These are phyloP conservation scores for Sicyos edulis DNA, from an alignment of 306 rosid species.

Conservation along the genomic window DNA sequence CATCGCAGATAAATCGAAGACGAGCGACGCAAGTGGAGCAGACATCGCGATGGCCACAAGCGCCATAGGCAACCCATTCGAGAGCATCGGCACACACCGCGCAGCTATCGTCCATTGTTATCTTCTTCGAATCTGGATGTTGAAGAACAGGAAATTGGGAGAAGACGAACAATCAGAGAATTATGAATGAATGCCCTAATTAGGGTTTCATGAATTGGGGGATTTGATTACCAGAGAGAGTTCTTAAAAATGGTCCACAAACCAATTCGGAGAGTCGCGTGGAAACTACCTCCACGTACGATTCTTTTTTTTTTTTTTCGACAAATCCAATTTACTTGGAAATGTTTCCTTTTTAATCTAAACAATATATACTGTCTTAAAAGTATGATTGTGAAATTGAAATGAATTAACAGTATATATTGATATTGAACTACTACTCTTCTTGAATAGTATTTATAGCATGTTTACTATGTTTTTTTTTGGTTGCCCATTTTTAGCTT, in stretches of 20 bases:
- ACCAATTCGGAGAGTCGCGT: background rate
- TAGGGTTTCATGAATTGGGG: background rate
- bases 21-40: slow-evolving; percentile 94
- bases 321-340: background rate
- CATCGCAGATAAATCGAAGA: slow-evolving; percentile 90
- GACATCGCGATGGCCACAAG: slow-evolving; percentile 87
- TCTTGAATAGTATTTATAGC: too few species aligned
- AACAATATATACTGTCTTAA: too few species aligned
- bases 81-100: slow-evolving; percentile 92
- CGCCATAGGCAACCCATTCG: slow-evolving; percentile 93
- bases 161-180: background rate
- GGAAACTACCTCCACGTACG: slow-evolving; percentile 9
- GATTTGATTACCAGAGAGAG: background rate
- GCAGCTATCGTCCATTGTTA: slow-evolving; percentile 78
- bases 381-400: too few species aligned
- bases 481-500: too few species aligned
- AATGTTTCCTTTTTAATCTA: background rate
- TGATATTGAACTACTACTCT: too few species aligned
- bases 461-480: too few species aligned
- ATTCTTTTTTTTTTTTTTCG: background rate
- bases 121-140: slow-evolving; percentile 11
- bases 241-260: background rate
- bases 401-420: too few species aligned
- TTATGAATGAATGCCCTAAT: background rate
- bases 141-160: background rate